Evolutionary conservation across 495 filamentous ascomycete genomes (phyloP), one percentile per base, ranked within the genome.

Genomic region (Cenococcum geophilum): DNA sequence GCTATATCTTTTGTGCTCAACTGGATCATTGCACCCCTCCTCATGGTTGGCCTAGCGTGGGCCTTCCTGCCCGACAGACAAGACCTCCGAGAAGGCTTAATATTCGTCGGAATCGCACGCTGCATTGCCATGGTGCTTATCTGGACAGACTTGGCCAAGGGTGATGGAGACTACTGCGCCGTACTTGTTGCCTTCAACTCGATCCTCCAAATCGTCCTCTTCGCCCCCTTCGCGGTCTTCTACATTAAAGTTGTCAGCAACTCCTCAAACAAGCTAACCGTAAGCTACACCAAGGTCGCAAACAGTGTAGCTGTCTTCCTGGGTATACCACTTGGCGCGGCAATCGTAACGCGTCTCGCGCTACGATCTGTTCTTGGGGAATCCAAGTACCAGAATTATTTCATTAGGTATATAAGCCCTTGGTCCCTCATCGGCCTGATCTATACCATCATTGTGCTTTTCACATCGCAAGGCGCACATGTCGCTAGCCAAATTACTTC

Each of bases 21-120:
- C 65, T 96, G 92, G 92, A 80, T 96, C 55, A 70, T 96, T n/a
- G 89, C 89, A 0, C 92, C 92, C 0, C 79, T 96, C 11, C 73
- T 96, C 32, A 96, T 96, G 92, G 89, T 89, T 69, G 68, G 77
- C 68, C 59, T 75, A 0, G 68, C 72, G 3, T 74, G 73, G 72
- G 73, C 73, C 14, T 74, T 75, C 55, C 58, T 74, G 10, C 72
- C 73, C 0, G 72, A 75, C 57, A 59, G 72, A n/a, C 69, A 64
- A 37, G 73, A 68, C 21, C 65, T 75, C 0, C 64, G 71, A 8
- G 73, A 75, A 55, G 73, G 72, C 6, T 59, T 75, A 16, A 75
- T 74, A 34, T 73, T 73, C 54, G 73, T 75, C 34, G 72, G 73
- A 23, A 69, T 75, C 3, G 73, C 73, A 35, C 60, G 72, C 3